Evolutionary conservation across 2,329 filamentous ascomycete genomes (phyloP).

Genomic region (Catunica adiposa): DNA sequence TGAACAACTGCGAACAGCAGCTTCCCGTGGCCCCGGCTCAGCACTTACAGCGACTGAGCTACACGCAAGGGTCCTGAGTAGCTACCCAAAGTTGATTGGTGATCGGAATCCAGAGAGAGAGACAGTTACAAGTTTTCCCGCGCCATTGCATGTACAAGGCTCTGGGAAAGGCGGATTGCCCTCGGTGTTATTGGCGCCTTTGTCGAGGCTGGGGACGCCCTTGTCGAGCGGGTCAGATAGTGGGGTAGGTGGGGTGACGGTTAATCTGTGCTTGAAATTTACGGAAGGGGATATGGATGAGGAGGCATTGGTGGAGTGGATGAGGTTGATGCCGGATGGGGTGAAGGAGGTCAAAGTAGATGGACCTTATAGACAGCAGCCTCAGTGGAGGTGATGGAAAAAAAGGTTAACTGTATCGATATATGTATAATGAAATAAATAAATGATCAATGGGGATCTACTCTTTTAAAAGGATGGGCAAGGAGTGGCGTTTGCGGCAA

Average conservation of each 20-base stretch:
- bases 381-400: conserved; percentile 11
- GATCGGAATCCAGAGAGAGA: conserved; percentile 33
- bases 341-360: conserved; percentile 40
- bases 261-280: conserved; percentile 35
- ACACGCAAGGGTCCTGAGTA: conserved; percentile 35
- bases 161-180: conserved; percentile 36
- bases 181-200: conserved; percentile 38
- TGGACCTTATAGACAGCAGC: conserved; percentile 25
- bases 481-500: too few relatives aligned
- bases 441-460: too few relatives aligned
- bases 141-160: conserved; percentile 39
- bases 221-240: background rate
- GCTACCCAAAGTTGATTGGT: conserved; percentile 35
- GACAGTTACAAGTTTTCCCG: conserved; percentile 31
- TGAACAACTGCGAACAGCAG: conserved; percentile 33
- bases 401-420: conserved; percentile 2
- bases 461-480: too few relatives aligned
- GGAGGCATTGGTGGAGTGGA: conserved; percentile 41
- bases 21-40: conserved; percentile 26
- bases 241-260: conserved; percentile 18
- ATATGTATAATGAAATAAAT: conserved; percentile 1
- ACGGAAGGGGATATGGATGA: conserved; percentile 34
- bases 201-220: conserved; percentile 31
- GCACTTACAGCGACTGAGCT: conserved; percentile 36
- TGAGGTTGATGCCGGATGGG: conserved; percentile 40